Conservation (phyloP, 345 rosid genomes). For the Excoecaria cochinchinensis region DNA sequence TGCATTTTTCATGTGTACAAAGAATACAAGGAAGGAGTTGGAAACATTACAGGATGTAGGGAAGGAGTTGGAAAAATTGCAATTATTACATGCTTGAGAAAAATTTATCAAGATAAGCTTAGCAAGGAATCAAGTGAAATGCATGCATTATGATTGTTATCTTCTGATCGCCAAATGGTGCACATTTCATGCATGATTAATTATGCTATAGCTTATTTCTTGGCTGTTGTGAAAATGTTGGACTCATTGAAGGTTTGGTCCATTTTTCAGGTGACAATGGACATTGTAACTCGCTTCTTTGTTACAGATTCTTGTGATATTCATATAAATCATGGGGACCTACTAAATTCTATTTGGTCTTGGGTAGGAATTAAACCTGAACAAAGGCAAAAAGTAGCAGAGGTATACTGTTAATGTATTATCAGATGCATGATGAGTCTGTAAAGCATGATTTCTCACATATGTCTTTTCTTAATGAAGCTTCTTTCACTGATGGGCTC, state of each 20-base stretch:
- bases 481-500: conserved; percentile 90
- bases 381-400: conserved; percentile 85
- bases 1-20: not conserved
- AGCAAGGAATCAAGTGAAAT: not conserved
- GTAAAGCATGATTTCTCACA: conserved; percentile 31
- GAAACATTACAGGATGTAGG: not conserved
- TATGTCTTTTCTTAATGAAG: conserved; percentile 43
- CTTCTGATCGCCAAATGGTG: conserved; percentile 2
- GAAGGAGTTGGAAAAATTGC: not conserved
- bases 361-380: conserved; percentile 91
- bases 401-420: conserved; percentile 46
- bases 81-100: not conserved
- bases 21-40: conserved; percentile 2
- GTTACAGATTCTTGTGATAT: conserved; percentile 65
- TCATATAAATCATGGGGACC: conserved; percentile 89
- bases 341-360: conserved; percentile 89
- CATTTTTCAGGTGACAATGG: conserved; percentile 64
- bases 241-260: conserved; percentile 1
- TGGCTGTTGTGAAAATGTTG: not conserved
- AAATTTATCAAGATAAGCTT: not conserved
- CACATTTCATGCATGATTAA: not conserved
- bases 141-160: not conserved
- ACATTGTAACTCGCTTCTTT: conserved; percentile 59
- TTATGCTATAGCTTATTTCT: not conserved
- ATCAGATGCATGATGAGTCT: conserved; percentile 8